Evolutionary conservation across 805 yeast genomes (phyloP), one percentile per base, ranked within the genome.

Genomic region (Sporopachydermia lactativora): DNA sequence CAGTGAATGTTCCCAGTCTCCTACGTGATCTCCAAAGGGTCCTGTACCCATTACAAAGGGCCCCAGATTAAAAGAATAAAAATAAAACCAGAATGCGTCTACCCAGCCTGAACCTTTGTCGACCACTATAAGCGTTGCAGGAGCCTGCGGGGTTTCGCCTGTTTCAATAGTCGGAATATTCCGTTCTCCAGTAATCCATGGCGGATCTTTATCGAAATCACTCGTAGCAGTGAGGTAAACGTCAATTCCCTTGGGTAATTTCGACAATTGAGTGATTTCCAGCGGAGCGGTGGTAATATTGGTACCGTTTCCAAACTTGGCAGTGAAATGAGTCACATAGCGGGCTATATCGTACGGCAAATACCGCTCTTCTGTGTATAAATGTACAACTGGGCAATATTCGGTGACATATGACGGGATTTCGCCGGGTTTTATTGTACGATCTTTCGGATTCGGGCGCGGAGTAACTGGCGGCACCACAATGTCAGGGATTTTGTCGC

Each of bases 41-140:
- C 98, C 98, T 31, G 73, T 71, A 2, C 97, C 97, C 96, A 89
- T 86, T 5, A 89, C 96, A 60, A 78, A 89, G 0, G 98, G 96
- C 0, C 98, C 98, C 47, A 83, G 64, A 55, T 89, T 89, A 64
- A 89, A 89, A 2, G 95, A 80, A 55, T 92, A 89, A 54, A 89
- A 89, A 54, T 84, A 88, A 57, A 89, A 92, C 96, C 97, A 89
- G 55, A 73, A 89, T 0, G 96, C 84, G 56, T 89, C 98, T 0
- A 88, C 81, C 84, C 92, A 78, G 3, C 95, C 95, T 49, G 85
- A 81, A 2, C 95, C 96, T 55, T 86, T 88, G 53, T 89, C 96
- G 1, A 83, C 88, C 1, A 84, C 88, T 17, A 89, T 69, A 19
- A 88, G 58, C 0, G 79, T 69, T 0, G 94, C 88, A 0, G 96